Evolutionary conservation across 2,329 filamentous ascomycete species (phyloP), one percentile per base, ranked within the genome.

Genomic region (Trichoderma koningii): DNA sequence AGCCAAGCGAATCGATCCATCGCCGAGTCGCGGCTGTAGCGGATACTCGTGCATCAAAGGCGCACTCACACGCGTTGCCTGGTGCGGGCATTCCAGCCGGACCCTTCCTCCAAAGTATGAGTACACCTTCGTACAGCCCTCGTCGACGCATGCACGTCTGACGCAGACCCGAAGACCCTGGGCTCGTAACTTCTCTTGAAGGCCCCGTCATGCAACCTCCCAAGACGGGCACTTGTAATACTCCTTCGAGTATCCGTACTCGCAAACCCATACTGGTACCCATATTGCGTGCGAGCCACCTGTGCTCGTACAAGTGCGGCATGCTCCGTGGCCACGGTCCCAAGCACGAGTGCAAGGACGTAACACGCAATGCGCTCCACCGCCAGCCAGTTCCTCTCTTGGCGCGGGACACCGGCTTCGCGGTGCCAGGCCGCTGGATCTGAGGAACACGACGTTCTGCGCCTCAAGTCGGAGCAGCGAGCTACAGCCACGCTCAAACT

Each of bases 71-170:
- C 34, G 34, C 12, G 34, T 38, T 38, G 34, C 34, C 12, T 38
- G 48, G 19, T 52, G 57, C 23, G 57, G 57, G 26, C 57, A 62
- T 52, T n/a, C 48, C 50, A 53, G 30, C 19, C 38, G 34, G 26
- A 48, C 47, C 51, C n/a, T 55, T 42, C 47, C 34, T 52, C 17
- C 44, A 7, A 60, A 41, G 45, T 28, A 34, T 14, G 42, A 38
- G 9, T 14, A 38, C 34, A 14, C 10, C 34, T 45, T 47, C 60
- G 23, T 34, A 62, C 60, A 55, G 60, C 50, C 60, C 26, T 53
- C 38, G 30, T 21, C 50, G 23, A 63, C 52, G 60, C 60, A 63
- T 63, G 60, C 60, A 55, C 60, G 60, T 63, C 60, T 63, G 60
- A 63, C 60, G 42, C 34, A 41, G 19, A 61, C 41, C 57, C 34